Percentiles rank a stretch among this genome's conserved stretches.
phyloP scores from a whole-genome alignment of 805 yeast genomes.

The Cyberlindnera samutprakarnensis region DNA sequence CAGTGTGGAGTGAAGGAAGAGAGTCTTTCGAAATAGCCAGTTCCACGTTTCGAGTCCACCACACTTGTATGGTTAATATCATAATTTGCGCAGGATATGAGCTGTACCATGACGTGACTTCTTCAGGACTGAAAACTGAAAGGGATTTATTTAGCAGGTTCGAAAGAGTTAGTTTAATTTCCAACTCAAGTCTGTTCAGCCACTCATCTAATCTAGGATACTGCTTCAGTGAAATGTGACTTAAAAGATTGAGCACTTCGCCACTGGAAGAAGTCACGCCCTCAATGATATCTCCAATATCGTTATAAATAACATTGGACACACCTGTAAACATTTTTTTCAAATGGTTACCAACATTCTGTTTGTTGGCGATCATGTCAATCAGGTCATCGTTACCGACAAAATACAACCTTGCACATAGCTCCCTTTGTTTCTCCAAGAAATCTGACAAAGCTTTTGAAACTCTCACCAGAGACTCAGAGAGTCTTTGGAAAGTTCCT shows the following conservation, averaged over 20 bases:
- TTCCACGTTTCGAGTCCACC: conserved; percentile 43
- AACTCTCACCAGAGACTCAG: conserved; percentile 50
- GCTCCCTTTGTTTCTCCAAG: conserved; percentile 69
- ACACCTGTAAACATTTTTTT: conserved; percentile 70
- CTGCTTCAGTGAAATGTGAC: conserved; percentile 36
- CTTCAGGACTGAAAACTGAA: conserved; percentile 7
- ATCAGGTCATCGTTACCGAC: conserved; percentile 86
- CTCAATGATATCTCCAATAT: conserved; percentile 26
- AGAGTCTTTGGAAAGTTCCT: conserved; percentile 37
- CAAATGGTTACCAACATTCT: conserved; percentile 52
- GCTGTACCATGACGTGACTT: conserved; percentile 28
- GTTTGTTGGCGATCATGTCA: conserved; percentile 67
- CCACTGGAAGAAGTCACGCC: conserved; percentile 59
- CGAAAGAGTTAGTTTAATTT: conserved; percentile 43
- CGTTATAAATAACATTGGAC: conserved; percentile 30
- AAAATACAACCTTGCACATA: conserved; percentile 78
- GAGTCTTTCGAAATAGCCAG: conserved; percentile 10
- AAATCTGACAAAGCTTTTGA: conserved; percentile 66
- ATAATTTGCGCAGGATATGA: conserved; percentile 49
- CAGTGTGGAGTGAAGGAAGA: conserved; percentile 1
- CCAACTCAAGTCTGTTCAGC: conserved; percentile 51
- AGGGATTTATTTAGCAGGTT: conserved; percentile 25
- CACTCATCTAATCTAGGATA: conserved; percentile 48
- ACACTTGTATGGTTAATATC: conserved; percentile 46
- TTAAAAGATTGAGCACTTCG: conserved; percentile 41